Base-by-base conservation (phyloP, 1,284 basidiomycete species). In the Thelephora terrestris region DNA sequence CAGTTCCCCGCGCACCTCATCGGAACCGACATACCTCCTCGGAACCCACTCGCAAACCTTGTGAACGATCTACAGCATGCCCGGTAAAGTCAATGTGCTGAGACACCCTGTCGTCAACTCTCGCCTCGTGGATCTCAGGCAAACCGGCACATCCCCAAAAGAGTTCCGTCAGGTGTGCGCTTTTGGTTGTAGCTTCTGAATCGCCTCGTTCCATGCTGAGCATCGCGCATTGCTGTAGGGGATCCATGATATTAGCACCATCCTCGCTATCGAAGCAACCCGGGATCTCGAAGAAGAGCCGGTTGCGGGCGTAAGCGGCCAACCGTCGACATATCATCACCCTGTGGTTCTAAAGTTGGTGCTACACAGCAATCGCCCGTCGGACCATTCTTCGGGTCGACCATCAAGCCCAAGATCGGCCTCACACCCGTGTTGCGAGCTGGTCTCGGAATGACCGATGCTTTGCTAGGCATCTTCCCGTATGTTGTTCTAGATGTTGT, bases 371-470 rank as follows among this genome's bases (percentile, higher is more conserved):
- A 73, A 66, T 79, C 85, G 0, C 86, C 86, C 2, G 67, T 90
- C 20, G 76, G 71, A 5, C 64, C 74, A 10, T 89, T 88, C 64
- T 78, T 68, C 25, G 86, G 86, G 24, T 75, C 74, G 2, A 32
- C 9, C 7, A 76, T 90, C 62, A 84, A 80, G 60, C 76, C 85
- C 16, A 76, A 78, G 44, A 79, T 98, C 50, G 94, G 91, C 6
- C 67, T 98, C 47, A 85, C 89, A 2, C 94, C 94, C 29, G 91
- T 98, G 59, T n/a, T n/a, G n/a, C n/a, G n/a, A n/a, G n/a, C 94
- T 14, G 94, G 94, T 18, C 71, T 94, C 50, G 91, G 91, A n/a
- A 93, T 98, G 89, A 80, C 87, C 0, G 91, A 96, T 56, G 81
- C 88, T 52, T 63, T 94, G 61, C 70, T 93, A 52, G 76, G 78